Conservation (phyloP, 805 yeast genomes). For the Isabelozyma rhagii region DNA sequence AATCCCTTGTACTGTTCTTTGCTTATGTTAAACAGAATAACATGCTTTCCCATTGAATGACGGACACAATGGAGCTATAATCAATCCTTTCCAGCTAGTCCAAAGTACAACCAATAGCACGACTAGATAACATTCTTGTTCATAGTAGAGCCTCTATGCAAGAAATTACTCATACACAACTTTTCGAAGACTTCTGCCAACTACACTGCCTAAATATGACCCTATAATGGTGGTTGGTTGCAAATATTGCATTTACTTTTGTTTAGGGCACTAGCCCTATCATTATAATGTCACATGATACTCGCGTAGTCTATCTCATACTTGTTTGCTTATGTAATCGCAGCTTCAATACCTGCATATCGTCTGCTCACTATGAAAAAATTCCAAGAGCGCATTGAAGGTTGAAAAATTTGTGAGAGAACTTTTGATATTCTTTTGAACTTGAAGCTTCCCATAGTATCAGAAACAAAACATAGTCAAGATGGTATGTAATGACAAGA, state of each 20-base stretch:
- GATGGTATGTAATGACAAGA: slow-evolving; percentile 12
- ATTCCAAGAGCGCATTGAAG: not conserved
- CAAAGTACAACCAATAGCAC: no score
- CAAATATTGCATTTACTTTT: not conserved
- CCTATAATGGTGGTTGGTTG: not conserved
- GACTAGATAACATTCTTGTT: no score
- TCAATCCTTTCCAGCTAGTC: no score
- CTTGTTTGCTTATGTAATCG: not conserved
- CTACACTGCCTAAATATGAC: no score
- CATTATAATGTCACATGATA: not conserved
- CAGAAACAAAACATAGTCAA: slow-evolving; percentile 10
- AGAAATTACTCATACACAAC: no score
- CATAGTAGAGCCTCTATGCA: no score
- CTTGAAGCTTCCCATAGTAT: slow-evolving; percentile 1
- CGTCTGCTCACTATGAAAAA: not conserved
- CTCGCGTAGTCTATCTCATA: not conserved
- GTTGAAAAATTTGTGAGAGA: slow-evolving; percentile 5
- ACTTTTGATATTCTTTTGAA: not conserved
- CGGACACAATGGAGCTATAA: no score
- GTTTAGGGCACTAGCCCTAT: not conserved
- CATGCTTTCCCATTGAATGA: no score
- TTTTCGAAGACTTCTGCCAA: no score
- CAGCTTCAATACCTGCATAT: not conserved
- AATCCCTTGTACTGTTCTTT: no score
- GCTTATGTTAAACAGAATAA: no score